Percentiles rank a stretch among this genome's conserved stretches.
phyloP scores from a whole-genome alignment of 768 basidiomycete genomes.

The Lactarius hengduanensis region DNA sequence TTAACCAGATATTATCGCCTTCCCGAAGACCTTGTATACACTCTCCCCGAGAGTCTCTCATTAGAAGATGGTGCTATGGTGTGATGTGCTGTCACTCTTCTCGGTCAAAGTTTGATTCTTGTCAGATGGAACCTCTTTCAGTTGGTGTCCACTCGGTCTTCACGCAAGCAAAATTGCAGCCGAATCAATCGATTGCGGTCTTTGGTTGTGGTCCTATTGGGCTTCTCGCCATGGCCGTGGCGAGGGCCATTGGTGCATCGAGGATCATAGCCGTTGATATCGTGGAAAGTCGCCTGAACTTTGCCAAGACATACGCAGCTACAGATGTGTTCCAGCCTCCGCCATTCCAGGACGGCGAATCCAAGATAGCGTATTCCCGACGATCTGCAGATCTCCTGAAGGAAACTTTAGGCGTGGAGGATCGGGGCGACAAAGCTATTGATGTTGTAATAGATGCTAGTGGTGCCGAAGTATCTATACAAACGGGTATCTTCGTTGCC shows the following conservation, averaged over 20 bases:
- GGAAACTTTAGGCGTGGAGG: constrained; percentile 60
- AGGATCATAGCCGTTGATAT: constrained; percentile 86
- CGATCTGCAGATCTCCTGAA: constrained; percentile 70
- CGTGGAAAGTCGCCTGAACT: constrained; percentile 70
- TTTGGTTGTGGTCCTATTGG: constrained; percentile 91
- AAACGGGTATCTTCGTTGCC: constrained; percentile 75
- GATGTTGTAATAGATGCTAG: constrained; percentile 91
- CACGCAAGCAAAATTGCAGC: constrained; percentile 67
- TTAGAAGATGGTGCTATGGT: constrained; percentile 97
- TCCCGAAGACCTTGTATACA: constrained; percentile 82
- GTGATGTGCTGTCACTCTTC: constrained; percentile 23
- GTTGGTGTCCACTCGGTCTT: constrained; percentile 89
- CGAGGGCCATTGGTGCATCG: constrained; percentile 85
- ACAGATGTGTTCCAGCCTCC: constrained; percentile 72
- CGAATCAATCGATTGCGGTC: constrained; percentile 74
- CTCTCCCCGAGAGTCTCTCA: constrained; percentile 76
- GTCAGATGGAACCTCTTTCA: constrained; percentile 89
- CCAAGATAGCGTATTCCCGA: constrained; percentile 65
- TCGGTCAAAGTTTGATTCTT: neutral
- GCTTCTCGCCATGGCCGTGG: constrained; percentile 93
- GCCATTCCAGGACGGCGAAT: constrained; percentile 59
- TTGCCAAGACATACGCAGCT: constrained; percentile 83
- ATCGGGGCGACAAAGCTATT: constrained; percentile 66
- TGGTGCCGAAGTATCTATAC: constrained; percentile 90
- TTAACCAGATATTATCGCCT: constrained; percentile 83